Evolutionary conservation across 1,139 yeast species (phyloP).

Genomic region (Saccharomyces hybrid): DNA sequence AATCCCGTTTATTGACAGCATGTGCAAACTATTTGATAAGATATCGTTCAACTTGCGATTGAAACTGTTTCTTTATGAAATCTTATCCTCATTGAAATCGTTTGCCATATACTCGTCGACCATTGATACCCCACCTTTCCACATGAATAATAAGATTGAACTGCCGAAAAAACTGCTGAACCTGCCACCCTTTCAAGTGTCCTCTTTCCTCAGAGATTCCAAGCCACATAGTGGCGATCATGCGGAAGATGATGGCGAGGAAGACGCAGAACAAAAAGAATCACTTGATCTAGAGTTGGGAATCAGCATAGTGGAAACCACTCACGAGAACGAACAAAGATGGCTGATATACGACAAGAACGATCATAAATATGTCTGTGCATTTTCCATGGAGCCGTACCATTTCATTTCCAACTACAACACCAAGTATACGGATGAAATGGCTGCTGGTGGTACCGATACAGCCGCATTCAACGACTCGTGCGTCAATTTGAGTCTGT

Average conservation of each 20-base stretch:
- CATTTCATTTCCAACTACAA: constrained; percentile 24
- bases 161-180: constrained; percentile 19
- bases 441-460: not conserved
- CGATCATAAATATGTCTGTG: constrained; percentile 12
- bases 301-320: constrained; percentile 3
- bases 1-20: constrained; percentile 10
- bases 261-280: not conserved
- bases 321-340: constrained; percentile 1
- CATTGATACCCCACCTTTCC: constrained; percentile 2
- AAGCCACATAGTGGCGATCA: not conserved
- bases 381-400: constrained; percentile 22
- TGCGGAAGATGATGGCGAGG: constrained; percentile 1
- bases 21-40: constrained; percentile 25
- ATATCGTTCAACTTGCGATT: constrained; percentile 40
- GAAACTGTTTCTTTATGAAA: constrained; percentile 55
- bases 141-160: constrained; percentile 7
- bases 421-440: not conserved
- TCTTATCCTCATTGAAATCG: constrained; percentile 49
- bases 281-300: constrained; percentile 8
- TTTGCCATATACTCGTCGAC: constrained; percentile 21
- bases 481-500: constrained; percentile 51
- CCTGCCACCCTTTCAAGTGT: constrained; percentile 30
- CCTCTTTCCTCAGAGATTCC: constrained; percentile 23
- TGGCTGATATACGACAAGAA: constrained; percentile 24
- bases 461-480: constrained; percentile 22